Evolutionary conservation across 306 rosid genomes (phyloP).

Genomic region (Lathyrus tuberosus): DNA sequence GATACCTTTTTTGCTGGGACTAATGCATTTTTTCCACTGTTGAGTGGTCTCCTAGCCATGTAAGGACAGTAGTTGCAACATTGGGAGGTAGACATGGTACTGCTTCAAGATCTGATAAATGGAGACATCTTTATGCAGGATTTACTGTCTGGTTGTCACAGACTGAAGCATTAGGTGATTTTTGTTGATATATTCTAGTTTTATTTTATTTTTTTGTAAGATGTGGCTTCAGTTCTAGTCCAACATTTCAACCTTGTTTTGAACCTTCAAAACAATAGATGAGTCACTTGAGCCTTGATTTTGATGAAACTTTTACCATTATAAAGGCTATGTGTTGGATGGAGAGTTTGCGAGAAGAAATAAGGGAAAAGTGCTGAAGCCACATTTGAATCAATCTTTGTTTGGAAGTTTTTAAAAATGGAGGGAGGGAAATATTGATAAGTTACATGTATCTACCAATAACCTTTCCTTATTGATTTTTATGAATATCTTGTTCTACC

Average conservation of each 20-base stretch:
- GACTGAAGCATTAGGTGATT: slow-evolving; percentile 74
- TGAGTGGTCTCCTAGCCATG: slow-evolving; percentile 63
- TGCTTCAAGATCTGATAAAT: slow-evolving; percentile 64
- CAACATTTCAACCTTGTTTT: no score
- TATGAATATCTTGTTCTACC: slow-evolving; percentile 7
- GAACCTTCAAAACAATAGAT: no score
- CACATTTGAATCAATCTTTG: not conserved
- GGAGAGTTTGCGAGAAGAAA: not conserved
- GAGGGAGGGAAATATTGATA: slow-evolving; percentile 3
- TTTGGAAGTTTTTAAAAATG: slow-evolving; percentile 5
- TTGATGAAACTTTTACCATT: no score
- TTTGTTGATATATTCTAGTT: slow-evolving; percentile 21
- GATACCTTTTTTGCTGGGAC: slow-evolving; percentile 10
- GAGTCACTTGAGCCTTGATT: no score
- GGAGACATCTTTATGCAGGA: slow-evolving; percentile 88
- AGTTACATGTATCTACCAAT: not conserved
- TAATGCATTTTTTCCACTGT: slow-evolving; percentile 11
- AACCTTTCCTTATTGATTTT: not conserved
- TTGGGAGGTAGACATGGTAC: slow-evolving; percentile 78
- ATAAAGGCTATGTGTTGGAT: slow-evolving; percentile 12
- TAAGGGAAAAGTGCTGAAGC: slow-evolving; percentile 4
- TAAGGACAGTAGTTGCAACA: slow-evolving; percentile 74
- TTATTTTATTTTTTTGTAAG: slow-evolving; percentile 8
- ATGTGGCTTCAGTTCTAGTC: no score
- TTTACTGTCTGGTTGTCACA: slow-evolving; percentile 88